These are phyloP conservation scores for Colletotrichum sp. DNA, from an alignment of 2,329 filamentous ascomycete species.

Conservation along the genomic window DNA sequence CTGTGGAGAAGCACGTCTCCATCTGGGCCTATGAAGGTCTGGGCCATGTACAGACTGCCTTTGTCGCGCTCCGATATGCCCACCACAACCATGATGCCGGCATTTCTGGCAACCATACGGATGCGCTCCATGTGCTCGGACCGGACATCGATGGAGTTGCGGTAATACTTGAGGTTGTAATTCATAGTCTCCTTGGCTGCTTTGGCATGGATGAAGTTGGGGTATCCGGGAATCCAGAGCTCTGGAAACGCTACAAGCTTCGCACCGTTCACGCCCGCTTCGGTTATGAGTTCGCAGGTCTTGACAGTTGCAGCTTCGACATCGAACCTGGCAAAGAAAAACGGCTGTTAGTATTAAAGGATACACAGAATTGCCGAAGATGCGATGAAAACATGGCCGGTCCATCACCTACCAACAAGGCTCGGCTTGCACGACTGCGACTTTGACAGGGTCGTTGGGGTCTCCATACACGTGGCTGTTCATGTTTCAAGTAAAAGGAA, in stretches of 20 bases:
- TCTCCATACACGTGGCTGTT: neutral
- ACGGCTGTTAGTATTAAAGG: neutral
- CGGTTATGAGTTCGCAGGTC: conserved; percentile 59
- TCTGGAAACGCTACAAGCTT: conserved; percentile 61
- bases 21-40: conserved; percentile 45
- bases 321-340: neutral
- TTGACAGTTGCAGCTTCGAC: conserved; percentile 37
- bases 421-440: neutral
- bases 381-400: neutral
- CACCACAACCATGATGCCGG: conserved; percentile 32
- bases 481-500: neutral
- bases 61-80: conserved; percentile 54
- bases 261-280: conserved; percentile 57
- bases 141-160: neutral
- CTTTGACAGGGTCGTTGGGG: neutral
- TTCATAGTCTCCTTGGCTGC: neutral
- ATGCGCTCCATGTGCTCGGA: neutral
- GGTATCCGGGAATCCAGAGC: conserved; percentile 60
- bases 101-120: neutral
- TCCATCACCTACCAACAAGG: neutral
- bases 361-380: neutral
- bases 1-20: conserved; percentile 43
- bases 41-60: conserved; percentile 50
- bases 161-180: neutral
- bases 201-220: conserved; percentile 22